These are phyloP conservation scores for Hypoxylon subgilvum DNA, from an alignment of 495 filamentous ascomycete genomes.

Conservation along the genomic window DNA sequence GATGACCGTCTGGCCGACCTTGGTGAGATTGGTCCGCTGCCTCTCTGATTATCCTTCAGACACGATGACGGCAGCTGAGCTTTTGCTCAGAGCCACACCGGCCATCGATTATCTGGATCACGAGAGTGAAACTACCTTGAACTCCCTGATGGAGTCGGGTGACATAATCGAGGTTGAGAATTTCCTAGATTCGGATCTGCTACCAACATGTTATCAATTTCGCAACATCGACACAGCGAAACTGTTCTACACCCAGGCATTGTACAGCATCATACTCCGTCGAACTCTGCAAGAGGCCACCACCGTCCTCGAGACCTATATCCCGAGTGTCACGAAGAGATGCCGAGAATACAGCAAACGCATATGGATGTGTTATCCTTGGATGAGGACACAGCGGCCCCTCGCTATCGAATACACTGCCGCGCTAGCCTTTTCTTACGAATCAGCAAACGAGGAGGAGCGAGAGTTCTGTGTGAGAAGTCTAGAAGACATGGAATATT, in stretches of 20 bases:
- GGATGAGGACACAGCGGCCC: conserved; percentile 34
- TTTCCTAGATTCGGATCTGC: conserved; percentile 14
- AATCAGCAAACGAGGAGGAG: conserved; percentile 38
- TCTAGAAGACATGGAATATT: conserved; percentile 39
- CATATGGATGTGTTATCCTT: conserved; percentile 37
- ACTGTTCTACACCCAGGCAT: conserved; percentile 35
- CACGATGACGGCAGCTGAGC: conserved; percentile 31
- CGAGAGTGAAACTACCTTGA: conserved; percentile 27
- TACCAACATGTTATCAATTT: conserved; percentile 38
- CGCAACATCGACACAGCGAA: conserved; percentile 37
- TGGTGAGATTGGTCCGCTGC: conserved; percentile 28
- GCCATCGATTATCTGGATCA: conserved; percentile 26
- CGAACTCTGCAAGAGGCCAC: conserved; percentile 36
- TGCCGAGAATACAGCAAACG: conserved; percentile 34
- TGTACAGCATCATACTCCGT: conserved; percentile 32
- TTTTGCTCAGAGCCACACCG: conserved; percentile 26
- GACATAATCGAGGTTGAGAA: conserved; percentile 34
- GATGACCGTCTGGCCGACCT: conserved; percentile 36
- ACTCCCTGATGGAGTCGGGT: conserved; percentile 19
- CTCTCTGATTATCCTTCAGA: conserved; percentile 26
- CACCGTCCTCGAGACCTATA: conserved; percentile 16
- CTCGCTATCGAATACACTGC: conserved; percentile 39
- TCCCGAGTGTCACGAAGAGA: conserved; percentile 23
- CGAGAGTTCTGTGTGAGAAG: conserved; percentile 32
- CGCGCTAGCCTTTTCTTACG: conserved; percentile 38